phyloP scores from a whole-genome alignment of 306 rosid species.

The Pyrus communis region DNA sequence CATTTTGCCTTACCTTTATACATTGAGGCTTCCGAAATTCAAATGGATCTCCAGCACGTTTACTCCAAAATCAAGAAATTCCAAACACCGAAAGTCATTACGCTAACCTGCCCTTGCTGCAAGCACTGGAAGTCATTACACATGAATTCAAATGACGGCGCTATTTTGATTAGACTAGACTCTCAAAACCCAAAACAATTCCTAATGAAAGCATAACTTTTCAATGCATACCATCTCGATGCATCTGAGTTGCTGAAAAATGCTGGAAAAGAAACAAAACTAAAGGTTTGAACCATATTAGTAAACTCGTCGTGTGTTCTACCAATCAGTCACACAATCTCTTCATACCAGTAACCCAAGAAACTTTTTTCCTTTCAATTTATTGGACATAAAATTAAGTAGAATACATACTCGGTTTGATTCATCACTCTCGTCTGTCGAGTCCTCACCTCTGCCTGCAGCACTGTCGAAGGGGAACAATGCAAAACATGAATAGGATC shows the following conservation, averaged over 20 bases:
- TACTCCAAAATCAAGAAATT: conserved; percentile 15
- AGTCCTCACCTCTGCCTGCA: conserved; percentile 19
- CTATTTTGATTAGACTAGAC: too few relatives aligned
- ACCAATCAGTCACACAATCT: not conserved
- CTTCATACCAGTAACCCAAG: not conserved
- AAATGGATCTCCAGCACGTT: conserved; percentile 20
- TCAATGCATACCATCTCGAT: conserved; percentile 31
- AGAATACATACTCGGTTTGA: conserved; percentile 29
- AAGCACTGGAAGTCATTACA: conserved; percentile 18
- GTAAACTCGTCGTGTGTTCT: not conserved
- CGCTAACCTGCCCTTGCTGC: conserved; percentile 17
- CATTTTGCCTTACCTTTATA: conserved; percentile 24
- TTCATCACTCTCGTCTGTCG: conserved; percentile 19
- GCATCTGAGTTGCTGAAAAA: conserved; percentile 16
- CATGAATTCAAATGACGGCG: not conserved
- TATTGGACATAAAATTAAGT: not conserved
- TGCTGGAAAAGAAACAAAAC: conserved; percentile 25
- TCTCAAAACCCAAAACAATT: too few relatives aligned
- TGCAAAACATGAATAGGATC: not conserved
- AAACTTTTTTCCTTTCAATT: not conserved
- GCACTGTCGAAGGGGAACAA: conserved; percentile 4
- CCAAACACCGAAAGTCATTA: not conserved
- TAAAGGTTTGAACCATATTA: not conserved
- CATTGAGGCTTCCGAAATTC: conserved; percentile 4
- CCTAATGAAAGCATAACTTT: conserved; percentile 1